These are phyloP conservation scores for Solidago caesia DNA, from an alignment of 129 eudicot genomes.

Conservation along the genomic window DNA sequence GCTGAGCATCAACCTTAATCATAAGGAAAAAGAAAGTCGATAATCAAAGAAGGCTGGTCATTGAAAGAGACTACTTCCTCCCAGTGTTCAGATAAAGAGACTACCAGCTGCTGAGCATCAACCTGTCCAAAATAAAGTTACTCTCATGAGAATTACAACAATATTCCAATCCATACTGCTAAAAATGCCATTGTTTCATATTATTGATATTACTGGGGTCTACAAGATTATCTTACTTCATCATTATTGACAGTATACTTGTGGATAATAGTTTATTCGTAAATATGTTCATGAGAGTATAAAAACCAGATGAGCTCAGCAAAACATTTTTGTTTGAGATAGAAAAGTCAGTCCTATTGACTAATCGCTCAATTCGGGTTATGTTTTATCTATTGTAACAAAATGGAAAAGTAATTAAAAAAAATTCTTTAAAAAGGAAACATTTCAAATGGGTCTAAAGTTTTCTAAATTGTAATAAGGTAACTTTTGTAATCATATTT, in stretches of 20 bases:
- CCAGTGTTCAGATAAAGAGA: conserved; percentile 30
- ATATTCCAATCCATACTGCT: background rate
- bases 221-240: background rate
- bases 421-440: no score
- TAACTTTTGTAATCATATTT: no score
- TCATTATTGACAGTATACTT: background rate
- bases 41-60: background rate
- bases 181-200: background rate
- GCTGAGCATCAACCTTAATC: conserved; percentile 35
- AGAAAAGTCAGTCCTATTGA: no score
- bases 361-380: no score
- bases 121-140: conserved; percentile 2
- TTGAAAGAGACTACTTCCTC: conserved; percentile 19
- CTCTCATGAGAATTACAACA: background rate
- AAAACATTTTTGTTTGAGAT: no score
- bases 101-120: conserved; percentile 32
- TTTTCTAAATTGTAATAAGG: no score
- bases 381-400: no score
- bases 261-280: background rate
- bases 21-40: no score
- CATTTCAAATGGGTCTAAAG: no score
- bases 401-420: no score
- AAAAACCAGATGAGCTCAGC: no score
- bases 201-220: background rate
- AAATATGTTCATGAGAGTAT: no score